Evolutionary conservation across 192 early-diverging fungal species (phyloP).

Genomic region (Thoreauomyces humboldtii): DNA sequence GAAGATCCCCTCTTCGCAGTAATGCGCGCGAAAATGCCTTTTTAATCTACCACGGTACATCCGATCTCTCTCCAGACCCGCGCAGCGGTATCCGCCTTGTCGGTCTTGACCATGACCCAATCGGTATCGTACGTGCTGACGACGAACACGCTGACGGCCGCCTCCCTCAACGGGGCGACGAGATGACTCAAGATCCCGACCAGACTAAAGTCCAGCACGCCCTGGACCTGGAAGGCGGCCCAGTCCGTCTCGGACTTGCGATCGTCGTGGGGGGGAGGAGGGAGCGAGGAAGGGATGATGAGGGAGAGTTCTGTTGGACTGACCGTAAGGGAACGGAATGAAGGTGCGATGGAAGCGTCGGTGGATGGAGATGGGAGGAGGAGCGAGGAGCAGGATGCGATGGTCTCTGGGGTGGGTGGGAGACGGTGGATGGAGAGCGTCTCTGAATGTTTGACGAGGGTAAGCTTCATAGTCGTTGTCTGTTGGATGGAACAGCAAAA

Average conservation of each 20-base stretch:
- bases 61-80: conserved; percentile 9
- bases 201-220: conserved; percentile 62
- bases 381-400: background rate
- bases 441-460: conserved; percentile 4
- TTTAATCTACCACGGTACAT: background rate
- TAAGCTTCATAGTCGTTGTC: too few relatives aligned
- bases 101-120: conserved; percentile 65
- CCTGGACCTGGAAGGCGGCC: conserved; percentile 53
- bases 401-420: background rate
- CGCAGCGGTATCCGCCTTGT: conserved; percentile 17
- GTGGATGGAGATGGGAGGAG: conserved; percentile 1
- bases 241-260: conserved; percentile 30
- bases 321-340: conserved; percentile 14
- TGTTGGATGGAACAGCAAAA: too few relatives aligned
- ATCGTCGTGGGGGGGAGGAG: background rate
- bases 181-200: conserved; percentile 65
- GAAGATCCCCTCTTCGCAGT: too few relatives aligned
- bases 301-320: conserved; percentile 17
- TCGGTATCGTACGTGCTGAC: conserved; percentile 74
- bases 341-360: too few relatives aligned
- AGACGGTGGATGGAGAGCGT: conserved; percentile 20
- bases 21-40: too few relatives aligned
- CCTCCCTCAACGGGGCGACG: conserved; percentile 48
- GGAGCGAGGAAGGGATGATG: conserved; percentile 5
- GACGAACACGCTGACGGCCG: conserved; percentile 62